phyloP scores from a whole-genome alignment of 1,284 basidiomycete genomes.

The Cystobasidiaceae sp. region DNA sequence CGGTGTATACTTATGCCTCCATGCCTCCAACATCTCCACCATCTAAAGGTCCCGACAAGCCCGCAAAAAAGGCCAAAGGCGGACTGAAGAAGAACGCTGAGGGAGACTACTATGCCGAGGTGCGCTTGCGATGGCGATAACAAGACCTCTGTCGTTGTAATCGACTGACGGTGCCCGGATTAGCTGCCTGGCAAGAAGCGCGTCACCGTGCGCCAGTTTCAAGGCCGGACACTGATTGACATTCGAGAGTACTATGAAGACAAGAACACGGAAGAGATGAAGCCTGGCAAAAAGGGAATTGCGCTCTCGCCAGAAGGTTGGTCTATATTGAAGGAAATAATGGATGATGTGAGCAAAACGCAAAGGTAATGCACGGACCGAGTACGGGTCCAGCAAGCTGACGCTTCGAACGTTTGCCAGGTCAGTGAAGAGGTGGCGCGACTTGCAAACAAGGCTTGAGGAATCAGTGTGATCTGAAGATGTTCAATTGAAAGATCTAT shows the following conservation, averaged over 20 bases:
- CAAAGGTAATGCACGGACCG: background rate
- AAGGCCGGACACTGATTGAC: slow-evolving; percentile 30
- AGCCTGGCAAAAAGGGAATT: slow-evolving; percentile 40
- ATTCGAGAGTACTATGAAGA: slow-evolving; percentile 39
- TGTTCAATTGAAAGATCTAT: no score
- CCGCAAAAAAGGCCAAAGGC: background rate
- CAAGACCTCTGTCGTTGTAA: background rate
- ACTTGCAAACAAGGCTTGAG: background rate
- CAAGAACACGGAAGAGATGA: slow-evolving; percentile 31
- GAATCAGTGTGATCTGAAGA: no score
- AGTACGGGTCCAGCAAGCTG: background rate
- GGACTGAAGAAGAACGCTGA: background rate
- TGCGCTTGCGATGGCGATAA: background rate
- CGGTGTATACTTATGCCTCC: background rate
- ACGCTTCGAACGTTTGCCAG: background rate
- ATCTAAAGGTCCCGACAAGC: background rate
- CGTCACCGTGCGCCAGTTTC: slow-evolving; percentile 35
- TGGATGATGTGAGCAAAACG: background rate
- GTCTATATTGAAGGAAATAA: slow-evolving; percentile 32
- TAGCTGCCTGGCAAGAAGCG: slow-evolving; percentile 4
- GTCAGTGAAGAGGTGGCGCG: background rate
- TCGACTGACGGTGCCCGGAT: background rate
- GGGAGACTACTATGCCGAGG: slow-evolving; percentile 6
- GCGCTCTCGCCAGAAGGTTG: slow-evolving; percentile 31
- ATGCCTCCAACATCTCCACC: background rate